A percentile compares a stretch with the other conserved stretches of the same genome.
Conservation (phyloP, 2,329 filamentous ascomycete genomes). For the Cladophialophora psammophila region DNA sequence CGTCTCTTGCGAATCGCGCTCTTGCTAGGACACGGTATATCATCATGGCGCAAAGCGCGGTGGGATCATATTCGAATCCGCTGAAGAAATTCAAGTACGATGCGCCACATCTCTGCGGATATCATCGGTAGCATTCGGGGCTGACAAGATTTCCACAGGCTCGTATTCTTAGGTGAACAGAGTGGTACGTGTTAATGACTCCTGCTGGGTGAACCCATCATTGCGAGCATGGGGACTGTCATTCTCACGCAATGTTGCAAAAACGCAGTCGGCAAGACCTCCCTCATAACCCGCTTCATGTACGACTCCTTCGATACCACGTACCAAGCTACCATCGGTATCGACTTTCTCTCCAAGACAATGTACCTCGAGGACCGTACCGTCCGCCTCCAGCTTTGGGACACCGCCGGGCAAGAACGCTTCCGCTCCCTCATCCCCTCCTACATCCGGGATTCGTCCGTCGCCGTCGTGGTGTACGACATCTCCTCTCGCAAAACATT, state of each 20-base stretch:
- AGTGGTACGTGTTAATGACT: slow-evolving; percentile 72
- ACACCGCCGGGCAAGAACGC: slow-evolving; percentile 95
- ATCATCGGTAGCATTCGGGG: slow-evolving; percentile 7
- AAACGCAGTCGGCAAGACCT: slow-evolving; percentile 89
- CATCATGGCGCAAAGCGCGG: slow-evolving; percentile 79
- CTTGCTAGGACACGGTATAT: slow-evolving; percentile 38
- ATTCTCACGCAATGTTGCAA: slow-evolving; percentile 26
- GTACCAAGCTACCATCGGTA: slow-evolving; percentile 99
- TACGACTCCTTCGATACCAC: slow-evolving; percentile 99
- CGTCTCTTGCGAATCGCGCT: background rate
- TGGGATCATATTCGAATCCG: slow-evolving; percentile 95
- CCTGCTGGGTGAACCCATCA: background rate
- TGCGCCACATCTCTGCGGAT: background rate
- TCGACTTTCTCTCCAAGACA: slow-evolving; percentile 99
- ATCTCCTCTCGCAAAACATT: slow-evolving; percentile 98
- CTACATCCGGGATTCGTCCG: slow-evolving; percentile 97
- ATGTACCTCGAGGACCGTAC: slow-evolving; percentile 99
- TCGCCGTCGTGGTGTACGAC: slow-evolving; percentile 98
- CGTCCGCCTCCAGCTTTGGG: slow-evolving; percentile 96
- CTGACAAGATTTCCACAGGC: slow-evolving; percentile 60
- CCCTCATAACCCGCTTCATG: slow-evolving; percentile 98
- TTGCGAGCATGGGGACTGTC: slow-evolving; percentile 9
- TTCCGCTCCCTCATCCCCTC: slow-evolving; percentile 97
- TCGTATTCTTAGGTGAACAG: slow-evolving; percentile 98
- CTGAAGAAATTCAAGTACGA: slow-evolving; percentile 99